A percentile compares a stretch with the other conserved stretches of the same genome.
phyloP scores from a whole-genome alignment of 495 filamentous ascomycete species.

The Lineolata rhizophorae region DNA sequence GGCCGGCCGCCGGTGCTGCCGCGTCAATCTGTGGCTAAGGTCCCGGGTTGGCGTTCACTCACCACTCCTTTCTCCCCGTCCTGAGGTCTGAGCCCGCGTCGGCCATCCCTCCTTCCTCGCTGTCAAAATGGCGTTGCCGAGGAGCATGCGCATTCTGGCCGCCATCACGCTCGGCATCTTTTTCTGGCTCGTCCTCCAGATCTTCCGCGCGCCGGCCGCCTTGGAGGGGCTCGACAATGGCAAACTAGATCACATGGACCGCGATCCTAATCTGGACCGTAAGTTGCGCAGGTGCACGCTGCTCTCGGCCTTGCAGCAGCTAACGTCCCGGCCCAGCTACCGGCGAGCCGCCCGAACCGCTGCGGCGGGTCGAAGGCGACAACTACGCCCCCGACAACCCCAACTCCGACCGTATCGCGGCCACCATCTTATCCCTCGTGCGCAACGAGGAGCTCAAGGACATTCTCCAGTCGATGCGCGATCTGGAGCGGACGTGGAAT shows the following conservation, averaged over 20 bases:
- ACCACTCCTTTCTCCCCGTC: too few species aligned
- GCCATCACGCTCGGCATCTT: conserved; percentile 45
- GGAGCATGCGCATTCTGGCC: conserved; percentile 58
- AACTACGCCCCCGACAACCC: conserved; percentile 54
- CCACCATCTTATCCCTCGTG: conserved; percentile 82
- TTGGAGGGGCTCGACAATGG: conserved; percentile 15
- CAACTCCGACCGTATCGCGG: conserved; percentile 67
- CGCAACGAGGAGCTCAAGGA: conserved; percentile 72
- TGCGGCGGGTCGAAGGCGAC: conserved; percentile 38
- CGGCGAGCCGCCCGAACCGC: conserved; percentile 53
- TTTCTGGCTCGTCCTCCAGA: conserved; percentile 50
- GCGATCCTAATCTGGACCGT: conserved; percentile 74
- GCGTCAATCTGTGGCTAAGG: too few species aligned
- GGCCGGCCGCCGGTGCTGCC: too few species aligned
- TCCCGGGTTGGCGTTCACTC: too few species aligned
- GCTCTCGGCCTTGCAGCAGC: background rate
- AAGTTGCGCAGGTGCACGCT: conserved; percentile 19
- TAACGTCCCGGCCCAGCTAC: conserved; percentile 30
- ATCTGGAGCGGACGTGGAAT: conserved; percentile 92
- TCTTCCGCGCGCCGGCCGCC: conserved; percentile 29
- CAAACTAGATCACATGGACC: conserved; percentile 19
- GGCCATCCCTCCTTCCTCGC: background rate
- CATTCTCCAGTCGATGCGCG: conserved; percentile 67
- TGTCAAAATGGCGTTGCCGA: conserved; percentile 56
- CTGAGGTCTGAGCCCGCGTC: too few species aligned